Evolutionary conservation across 257 asterid genomes (phyloP), one percentile per base, ranked within the genome.

Genomic region (Capsicum chinense): DNA sequence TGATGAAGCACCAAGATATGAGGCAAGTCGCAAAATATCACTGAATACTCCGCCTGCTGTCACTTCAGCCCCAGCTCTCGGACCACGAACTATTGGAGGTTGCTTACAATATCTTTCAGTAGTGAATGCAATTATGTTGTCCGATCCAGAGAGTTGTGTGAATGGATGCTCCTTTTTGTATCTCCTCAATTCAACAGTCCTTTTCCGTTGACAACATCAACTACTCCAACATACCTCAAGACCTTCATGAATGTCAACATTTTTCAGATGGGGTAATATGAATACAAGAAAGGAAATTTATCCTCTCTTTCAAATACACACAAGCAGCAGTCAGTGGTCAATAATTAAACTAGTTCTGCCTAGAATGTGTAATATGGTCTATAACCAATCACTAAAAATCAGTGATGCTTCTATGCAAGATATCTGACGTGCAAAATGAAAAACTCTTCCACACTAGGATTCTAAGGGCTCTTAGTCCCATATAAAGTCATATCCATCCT

Each of bases 41-140:
- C 98, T 92, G 89, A 97, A 95, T 39, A 97, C 93, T 81, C 99
- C 99, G 19, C 95, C 99, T 9, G 99, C 98, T 0, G 98, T 97
- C 56, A 97, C 99, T 90, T 92, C 98, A 26, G 99, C 99, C 52
- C 99, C 99, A 15, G 99, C 99, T 86, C 99, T 98, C 0, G 99
- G 99, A 56, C 99, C 99, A 71, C 99, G 99, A 57, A 97, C 92
- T 6, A 97, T 95, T 81, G 95, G 76, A 0, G 98, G 99, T 83
- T 95, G 99, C 88, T 93, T 94, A 67, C 89, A 91, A 47, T 97
- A 97, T 88, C 99, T 95, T 92, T 90, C 96, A 21, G 97, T 97
- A 16, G 98, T 90, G 93, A 97, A 97, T 8, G 99, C 98, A 69
- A 95, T 97, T 87, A 95, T 95, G 88, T 97, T 97, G 83, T 97